phyloP scores from a whole-genome alignment of 306 rosid genomes.

The Comarum palustre region DNA sequence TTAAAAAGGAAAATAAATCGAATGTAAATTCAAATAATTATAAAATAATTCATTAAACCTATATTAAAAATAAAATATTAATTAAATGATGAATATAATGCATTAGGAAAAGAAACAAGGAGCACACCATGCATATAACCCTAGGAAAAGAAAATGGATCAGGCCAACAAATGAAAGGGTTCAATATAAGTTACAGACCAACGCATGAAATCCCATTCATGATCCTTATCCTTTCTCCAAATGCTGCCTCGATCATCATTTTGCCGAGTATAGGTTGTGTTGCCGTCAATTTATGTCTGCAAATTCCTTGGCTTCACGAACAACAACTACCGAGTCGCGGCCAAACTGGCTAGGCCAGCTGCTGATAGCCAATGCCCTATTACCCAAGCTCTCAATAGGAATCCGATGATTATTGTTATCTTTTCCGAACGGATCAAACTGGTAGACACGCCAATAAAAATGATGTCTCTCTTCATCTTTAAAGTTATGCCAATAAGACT shows the following conservation, averaged over 20 bases:
- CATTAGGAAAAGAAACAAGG: too few relatives aligned
- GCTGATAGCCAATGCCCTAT: not conserved
- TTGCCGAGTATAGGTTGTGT: not conserved
- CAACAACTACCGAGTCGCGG: not conserved
- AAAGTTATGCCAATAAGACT: too few relatives aligned
- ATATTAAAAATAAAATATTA: too few relatives aligned
- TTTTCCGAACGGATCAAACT: not conserved
- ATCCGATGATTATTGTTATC: not conserved
- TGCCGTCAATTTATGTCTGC: not conserved
- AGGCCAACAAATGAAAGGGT: not conserved
- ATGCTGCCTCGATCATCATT: not conserved
- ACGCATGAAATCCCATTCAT: not conserved
- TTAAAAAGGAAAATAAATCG: too few relatives aligned
- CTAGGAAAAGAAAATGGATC: not conserved
- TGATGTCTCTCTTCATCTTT: too few relatives aligned
- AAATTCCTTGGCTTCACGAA: not conserved
- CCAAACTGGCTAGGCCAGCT: not conserved
- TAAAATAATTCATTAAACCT: too few relatives aligned
- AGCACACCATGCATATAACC: too few relatives aligned
- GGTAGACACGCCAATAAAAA: not conserved
- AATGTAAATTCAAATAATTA: too few relatives aligned
- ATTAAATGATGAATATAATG: too few relatives aligned
- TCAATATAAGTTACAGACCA: not conserved
- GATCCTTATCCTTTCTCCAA: not conserved
- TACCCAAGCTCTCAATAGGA: not conserved